These are phyloP conservation scores for Flammula alnicola DNA, from an alignment of 1,284 basidiomycete genomes.

Conservation along the genomic window DNA sequence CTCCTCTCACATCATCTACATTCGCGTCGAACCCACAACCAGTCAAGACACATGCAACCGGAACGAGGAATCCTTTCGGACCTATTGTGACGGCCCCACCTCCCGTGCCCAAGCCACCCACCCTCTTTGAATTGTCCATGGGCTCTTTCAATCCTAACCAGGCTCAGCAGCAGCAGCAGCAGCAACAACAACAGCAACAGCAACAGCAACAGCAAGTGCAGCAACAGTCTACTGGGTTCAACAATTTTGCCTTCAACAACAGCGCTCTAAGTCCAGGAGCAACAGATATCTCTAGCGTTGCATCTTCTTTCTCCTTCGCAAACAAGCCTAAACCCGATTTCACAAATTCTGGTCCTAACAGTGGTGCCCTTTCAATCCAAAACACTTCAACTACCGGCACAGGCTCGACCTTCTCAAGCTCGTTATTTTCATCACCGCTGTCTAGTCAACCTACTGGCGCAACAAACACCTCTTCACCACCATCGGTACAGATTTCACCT, in stretches of 20 bases:
- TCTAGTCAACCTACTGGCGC: constrained; percentile 55
- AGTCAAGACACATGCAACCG: constrained; percentile 90
- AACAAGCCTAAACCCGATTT: constrained; percentile 36
- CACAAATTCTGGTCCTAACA: constrained; percentile 23
- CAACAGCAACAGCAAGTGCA: too few species aligned
- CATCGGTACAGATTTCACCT: constrained; percentile 32
- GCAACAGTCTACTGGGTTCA: constrained; percentile 27
- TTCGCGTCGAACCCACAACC: constrained; percentile 54
- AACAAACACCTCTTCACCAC: constrained; percentile 40
- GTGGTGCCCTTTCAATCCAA: constrained; percentile 34
- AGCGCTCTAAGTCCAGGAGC: constrained; percentile 47
- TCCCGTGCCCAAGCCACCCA: constrained; percentile 76
- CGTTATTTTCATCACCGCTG: constrained; percentile 52
- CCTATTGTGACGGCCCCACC: constrained; percentile 70
- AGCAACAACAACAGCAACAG: constrained; percentile 29
- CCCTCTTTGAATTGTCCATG: constrained; percentile 77
- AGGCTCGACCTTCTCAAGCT: constrained; percentile 50
- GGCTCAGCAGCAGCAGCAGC: constrained; percentile 24
- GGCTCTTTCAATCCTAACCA: constrained; percentile 19
- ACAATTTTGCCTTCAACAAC: constrained; percentile 42
- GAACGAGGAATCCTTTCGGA: constrained; percentile 95
- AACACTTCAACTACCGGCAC: constrained; percentile 37
- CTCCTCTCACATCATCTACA: constrained; percentile 55
- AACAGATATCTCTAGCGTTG: constrained; percentile 66
- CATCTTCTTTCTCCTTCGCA: constrained; percentile 67